These are phyloP conservation scores for Talaromyces adpressus DNA, from an alignment of 495 filamentous ascomycete species.

Conservation along the genomic window DNA sequence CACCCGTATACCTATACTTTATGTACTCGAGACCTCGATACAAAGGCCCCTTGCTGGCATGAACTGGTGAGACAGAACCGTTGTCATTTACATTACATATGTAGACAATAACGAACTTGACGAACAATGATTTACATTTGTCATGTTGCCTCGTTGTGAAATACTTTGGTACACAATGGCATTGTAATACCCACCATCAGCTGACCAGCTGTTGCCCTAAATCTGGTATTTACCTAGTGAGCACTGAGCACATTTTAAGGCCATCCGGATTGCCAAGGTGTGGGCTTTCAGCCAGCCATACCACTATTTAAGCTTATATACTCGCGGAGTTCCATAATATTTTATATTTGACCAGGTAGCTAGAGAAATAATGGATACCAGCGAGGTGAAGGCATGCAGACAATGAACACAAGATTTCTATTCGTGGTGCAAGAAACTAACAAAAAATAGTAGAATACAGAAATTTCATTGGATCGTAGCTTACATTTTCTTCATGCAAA, in stretches of 20 bases:
- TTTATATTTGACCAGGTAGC: not conserved
- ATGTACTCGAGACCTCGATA: not conserved
- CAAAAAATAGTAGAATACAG: not conserved
- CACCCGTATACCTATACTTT: not conserved
- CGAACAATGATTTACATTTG: not conserved
- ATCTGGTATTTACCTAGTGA: not conserved
- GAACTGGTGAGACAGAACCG: not conserved
- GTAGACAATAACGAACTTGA: not conserved
- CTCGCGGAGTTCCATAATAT: not conserved
- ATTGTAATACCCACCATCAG: not conserved
- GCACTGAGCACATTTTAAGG: not conserved
- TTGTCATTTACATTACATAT: not conserved
- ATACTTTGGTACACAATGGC: not conserved
- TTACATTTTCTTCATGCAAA: not conserved
- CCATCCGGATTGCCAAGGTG: not conserved
- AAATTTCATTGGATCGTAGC: not conserved
- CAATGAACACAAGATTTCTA: not conserved
- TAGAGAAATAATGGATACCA: not conserved
- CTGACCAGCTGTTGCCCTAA: not conserved
- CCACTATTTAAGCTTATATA: conserved; percentile 1
- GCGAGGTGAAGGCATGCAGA: not conserved
- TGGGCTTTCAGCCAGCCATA: not conserved
- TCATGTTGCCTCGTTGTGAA: not conserved
- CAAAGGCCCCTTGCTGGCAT: not conserved
- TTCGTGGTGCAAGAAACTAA: not conserved